phyloP scores from a whole-genome alignment of 768 basidiomycete genomes.

The Lentinula detonsa region DNA sequence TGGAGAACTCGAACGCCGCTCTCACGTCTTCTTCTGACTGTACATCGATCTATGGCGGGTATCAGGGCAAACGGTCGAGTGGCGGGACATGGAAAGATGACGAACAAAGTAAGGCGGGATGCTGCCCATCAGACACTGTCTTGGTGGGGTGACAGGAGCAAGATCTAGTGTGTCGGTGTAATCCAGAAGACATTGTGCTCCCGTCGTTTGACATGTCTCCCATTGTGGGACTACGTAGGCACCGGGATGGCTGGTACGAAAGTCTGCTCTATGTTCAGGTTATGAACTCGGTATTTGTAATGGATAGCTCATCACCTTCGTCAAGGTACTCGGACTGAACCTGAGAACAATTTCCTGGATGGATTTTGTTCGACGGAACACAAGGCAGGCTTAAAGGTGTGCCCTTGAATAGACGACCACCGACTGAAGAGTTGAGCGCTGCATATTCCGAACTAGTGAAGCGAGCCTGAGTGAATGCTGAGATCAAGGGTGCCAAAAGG shows the following conservation, averaged over 20 bases:
- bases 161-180: constrained; percentile 25
- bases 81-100: not conserved
- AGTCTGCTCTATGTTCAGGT: constrained; percentile 4
- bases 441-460: not conserved
- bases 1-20: constrained; percentile 39
- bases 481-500: not conserved
- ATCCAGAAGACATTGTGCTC: constrained; percentile 43
- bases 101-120: constrained; percentile 33
- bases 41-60: constrained; percentile 33
- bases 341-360: not conserved
- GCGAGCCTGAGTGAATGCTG: not conserved
- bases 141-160: constrained; percentile 18
- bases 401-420: constrained; percentile 2
- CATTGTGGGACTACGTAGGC: constrained; percentile 38
- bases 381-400: not conserved
- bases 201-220: constrained; percentile 48
- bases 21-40: constrained; percentile 29
- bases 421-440: not conserved
- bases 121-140: constrained; percentile 30
- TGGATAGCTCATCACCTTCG: not conserved
- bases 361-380: not conserved
- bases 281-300: not conserved
- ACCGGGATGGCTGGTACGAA: constrained; percentile 17
- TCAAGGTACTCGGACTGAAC: not conserved
- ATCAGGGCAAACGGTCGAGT: not conserved